phyloP scores from a whole-genome alignment of 495 filamentous ascomycete genomes.

The Aspergillus funiculosus region DNA sequence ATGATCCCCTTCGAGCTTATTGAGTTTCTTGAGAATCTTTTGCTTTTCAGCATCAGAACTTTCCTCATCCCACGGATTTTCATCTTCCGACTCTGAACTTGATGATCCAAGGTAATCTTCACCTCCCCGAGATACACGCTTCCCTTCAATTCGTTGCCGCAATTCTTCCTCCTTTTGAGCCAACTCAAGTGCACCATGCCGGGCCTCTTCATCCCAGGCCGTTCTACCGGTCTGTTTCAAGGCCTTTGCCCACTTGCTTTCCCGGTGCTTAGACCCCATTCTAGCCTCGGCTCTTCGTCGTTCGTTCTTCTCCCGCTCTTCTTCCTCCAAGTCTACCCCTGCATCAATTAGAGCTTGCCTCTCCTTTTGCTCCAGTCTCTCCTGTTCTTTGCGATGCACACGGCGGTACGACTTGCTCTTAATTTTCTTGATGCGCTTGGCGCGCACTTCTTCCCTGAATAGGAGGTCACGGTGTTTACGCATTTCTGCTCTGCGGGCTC shows the following conservation, averaged over 20 bases:
- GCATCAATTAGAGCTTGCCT: conserved; percentile 60
- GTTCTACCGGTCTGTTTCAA: conserved; percentile 72
- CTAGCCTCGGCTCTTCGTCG: conserved; percentile 76
- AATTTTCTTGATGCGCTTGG: conserved; percentile 95
- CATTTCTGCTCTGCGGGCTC: conserved; percentile 66
- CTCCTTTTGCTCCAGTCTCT: conserved; percentile 65
- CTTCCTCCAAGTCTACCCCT: conserved; percentile 64
- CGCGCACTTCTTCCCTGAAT: conserved; percentile 82
- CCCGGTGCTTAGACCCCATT: conserved; percentile 81
- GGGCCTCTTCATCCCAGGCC: conserved; percentile 75
- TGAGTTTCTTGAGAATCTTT: conserved; percentile 52
- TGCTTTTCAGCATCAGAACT: conserved; percentile 48
- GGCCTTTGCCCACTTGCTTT: conserved; percentile 93
- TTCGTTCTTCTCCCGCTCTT: conserved; percentile 74
- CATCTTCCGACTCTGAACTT: conserved; percentile 52
- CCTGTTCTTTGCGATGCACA: conserved; percentile 81
- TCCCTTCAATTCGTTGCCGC: conserved; percentile 76
- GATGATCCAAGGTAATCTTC: conserved; percentile 45
- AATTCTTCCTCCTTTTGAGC: conserved; percentile 82
- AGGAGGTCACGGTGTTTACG: conserved; percentile 76
- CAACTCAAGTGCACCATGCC: conserved; percentile 71
- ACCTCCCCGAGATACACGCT: conserved; percentile 48
- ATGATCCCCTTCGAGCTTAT: conserved; percentile 48
- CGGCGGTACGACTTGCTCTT: conserved; percentile 91
- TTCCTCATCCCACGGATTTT: conserved; percentile 50